Percentiles rank a stretch among this genome's conserved stretches.
Conservation (phyloP, 2,329 filamentous ascomycete species). For the Aspergillus tubingensis region DNA sequence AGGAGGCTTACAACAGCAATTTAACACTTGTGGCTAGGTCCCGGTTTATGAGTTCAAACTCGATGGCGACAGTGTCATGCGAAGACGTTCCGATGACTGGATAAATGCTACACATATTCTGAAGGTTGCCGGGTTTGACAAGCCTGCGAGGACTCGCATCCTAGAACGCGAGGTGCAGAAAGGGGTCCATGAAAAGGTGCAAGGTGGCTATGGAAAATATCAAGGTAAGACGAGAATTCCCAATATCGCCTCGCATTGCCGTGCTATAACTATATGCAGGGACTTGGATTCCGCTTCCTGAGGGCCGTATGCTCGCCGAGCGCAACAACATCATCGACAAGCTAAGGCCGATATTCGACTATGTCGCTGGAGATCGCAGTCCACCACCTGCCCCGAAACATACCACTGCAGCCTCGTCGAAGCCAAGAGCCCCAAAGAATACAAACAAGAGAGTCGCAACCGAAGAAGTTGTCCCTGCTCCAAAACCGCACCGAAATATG, state of each 20-base stretch:
- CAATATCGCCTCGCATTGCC: not conserved
- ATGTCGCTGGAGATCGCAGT: slow-evolving; percentile 76
- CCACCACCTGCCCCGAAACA: slow-evolving; percentile 94
- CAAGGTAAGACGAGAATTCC: slow-evolving; percentile 62
- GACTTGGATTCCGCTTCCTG: slow-evolving; percentile 90
- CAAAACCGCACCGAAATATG: slow-evolving; percentile 37
- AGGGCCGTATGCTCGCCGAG: slow-evolving; percentile 77
- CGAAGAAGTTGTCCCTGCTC: slow-evolving; percentile 35
- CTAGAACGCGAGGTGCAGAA: slow-evolving; percentile 97
- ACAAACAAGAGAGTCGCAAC: slow-evolving; percentile 58
- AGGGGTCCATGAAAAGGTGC: slow-evolving; percentile 94
- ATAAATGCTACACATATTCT: slow-evolving; percentile 99
- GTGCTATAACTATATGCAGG: slow-evolving; percentile 52
- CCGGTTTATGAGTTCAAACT: slow-evolving; percentile 94
- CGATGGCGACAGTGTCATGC: slow-evolving; percentile 91
- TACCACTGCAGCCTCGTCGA: slow-evolving; percentile 69
- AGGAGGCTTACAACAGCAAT: not conserved
- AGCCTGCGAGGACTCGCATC: slow-evolving; percentile 90
- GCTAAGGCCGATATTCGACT: slow-evolving; percentile 86
- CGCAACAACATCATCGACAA: slow-evolving; percentile 86
- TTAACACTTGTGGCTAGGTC: slow-evolving; percentile 59
- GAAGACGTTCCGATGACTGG: slow-evolving; percentile 89
- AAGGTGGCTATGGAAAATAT: slow-evolving; percentile 98
- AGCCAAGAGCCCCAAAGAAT: slow-evolving; percentile 74
- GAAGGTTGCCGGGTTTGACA: slow-evolving; percentile 96